Evolutionary conservation across 2,329 filamentous ascomycete genomes (phyloP), one percentile per base, ranked within the genome.

Genomic region (Lasiodiplodia sp.): DNA sequence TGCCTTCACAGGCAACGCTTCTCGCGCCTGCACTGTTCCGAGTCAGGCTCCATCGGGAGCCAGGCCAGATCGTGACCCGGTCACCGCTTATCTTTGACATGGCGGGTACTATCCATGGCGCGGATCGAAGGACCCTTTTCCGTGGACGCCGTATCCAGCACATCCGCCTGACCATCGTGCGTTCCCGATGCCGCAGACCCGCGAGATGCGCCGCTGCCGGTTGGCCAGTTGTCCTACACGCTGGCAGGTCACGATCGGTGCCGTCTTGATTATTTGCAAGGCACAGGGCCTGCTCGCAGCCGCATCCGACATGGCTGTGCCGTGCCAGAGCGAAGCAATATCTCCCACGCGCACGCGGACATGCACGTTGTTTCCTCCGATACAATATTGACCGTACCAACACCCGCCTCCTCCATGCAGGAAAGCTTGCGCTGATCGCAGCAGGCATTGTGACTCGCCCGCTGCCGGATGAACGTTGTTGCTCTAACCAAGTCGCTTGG

Each of bases 121-220:
- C 58, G 58, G 58, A 62, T 62, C 58, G n/a, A 62, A n/a, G 40
- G 58, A 62, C 58, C 58, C 58, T 62, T 62, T 44, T 62, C 58
- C 58, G 58, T 62, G 58, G 40, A 44, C 58, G 58, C 25, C 58
- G 58, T 62, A 62, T 49, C 58, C 58, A 62, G n/a, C 38, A 11
- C 58, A 34, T 62, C 58, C 58, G 58, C 58, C 49, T 62, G 58
- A 62, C 58, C 58, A 51, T 62, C 40, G 58, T 49, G 58, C 58
- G 58, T 25, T 62, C 58, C 58, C 58, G 58, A 62, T 34, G 21
- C 58, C 40, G 47, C 40, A 44, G 40, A 7, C n/a, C 57, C 25
- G 57, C 34, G 34, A 40, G 56, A 40, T 44, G 56, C 56, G 25
- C 57, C 57, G 37, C 23, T 18, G 23, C 57, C 25, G 23, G 44